Base-by-base conservation (phyloP, 306 rosid genomes). In the Geum urbanum region DNA sequence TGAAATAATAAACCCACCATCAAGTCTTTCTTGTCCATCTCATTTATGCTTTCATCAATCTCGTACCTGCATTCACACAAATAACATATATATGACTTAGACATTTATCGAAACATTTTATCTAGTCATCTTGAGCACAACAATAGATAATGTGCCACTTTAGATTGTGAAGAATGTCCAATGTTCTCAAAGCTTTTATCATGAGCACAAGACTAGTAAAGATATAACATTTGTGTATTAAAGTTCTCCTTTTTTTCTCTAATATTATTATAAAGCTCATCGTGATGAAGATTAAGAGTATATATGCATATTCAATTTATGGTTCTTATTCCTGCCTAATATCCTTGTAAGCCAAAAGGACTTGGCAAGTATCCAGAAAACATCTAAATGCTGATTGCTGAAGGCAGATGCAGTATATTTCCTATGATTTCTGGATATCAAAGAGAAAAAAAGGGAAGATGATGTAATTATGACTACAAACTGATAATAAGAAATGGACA, bases 1-100 rank as follows among this genome's bases (percentile, higher is more conserved):
- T 94, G 99, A 80, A 86, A 91, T 74, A 55, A 59, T 69, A 94
- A 78, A 67, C 85, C 97, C 71, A 15, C 69, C 87, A 77, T 74
- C 84, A 91, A 49, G 19, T 75, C 82, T 70, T 74, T n/a, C 82
- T 73, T 84, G 76, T 94, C 97, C 50, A 5, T 20, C 49, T 88
- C 92, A 76, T 68, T 80, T 73, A 94, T 71, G 74, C 56, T 75
- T 56, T 87, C 73, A 69, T 87, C 81, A 70, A 88, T 60, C 5
- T 78, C 72, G 82, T 86, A 88, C 83, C 99, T 94, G 44, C 83
- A 78, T 9, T 54, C 69, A 85, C 60, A 84, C 56, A 8, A 76
- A 43, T 57, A 54, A 40, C 39, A 71, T 46, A 73, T 46, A 73
- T 20, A 51, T 20, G 69, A 69, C 27, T 24, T 24, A 2, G 27